Evolutionary conservation across 129 eudicot species (phyloP), one percentile per base, ranked within the genome.

Genomic region (Escallonia herrerae): DNA sequence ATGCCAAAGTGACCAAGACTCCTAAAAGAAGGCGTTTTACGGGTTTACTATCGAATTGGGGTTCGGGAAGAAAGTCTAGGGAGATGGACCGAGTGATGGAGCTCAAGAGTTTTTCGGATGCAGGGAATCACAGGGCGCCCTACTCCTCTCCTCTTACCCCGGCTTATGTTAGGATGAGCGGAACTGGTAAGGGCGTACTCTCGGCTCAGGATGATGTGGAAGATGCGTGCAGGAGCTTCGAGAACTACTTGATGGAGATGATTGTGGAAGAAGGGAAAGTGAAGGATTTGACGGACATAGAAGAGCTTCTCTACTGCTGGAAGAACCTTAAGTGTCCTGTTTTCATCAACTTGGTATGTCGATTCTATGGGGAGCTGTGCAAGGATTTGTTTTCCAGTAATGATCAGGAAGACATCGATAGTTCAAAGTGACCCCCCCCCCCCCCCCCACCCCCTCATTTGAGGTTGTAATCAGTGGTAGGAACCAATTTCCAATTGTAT

Each of bases 271-370:
- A 87, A 60, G 95, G 94, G 76, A 84, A 79, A 60, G 48, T 70
- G 74, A 79, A 56, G 76, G 95, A 87, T 73, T 79, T 91, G 79
- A 84, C 65, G 49, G 95, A 91, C 42, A 83, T 91, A 0, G 97
- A 91, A 64, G 95, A 91, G 83, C 86, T 91, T 66, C 80, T 91
- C 42, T 75, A 87, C 69, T 84, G 90, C 72, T 91, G 94, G 95
- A 83, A 81, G 82, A 84, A 82, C 37, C 88, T 91, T 7, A 81
- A 79, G 44, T 74, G 81, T 62, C 97, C 95, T 6, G 83, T 91
- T 15, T 91, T 91, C 58, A 67, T 80, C 40, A 83, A 79, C 62
- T 45, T 91, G 77, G 97, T 90, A 15, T 73, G 94, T 55, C 80
- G 85, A 56, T 91, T 87, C 74, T 91, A 91, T 69, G 86, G 86